phyloP scores from a whole-genome alignment of 2,329 filamentous ascomycete species.

The Fusarium tricinctum region DNA sequence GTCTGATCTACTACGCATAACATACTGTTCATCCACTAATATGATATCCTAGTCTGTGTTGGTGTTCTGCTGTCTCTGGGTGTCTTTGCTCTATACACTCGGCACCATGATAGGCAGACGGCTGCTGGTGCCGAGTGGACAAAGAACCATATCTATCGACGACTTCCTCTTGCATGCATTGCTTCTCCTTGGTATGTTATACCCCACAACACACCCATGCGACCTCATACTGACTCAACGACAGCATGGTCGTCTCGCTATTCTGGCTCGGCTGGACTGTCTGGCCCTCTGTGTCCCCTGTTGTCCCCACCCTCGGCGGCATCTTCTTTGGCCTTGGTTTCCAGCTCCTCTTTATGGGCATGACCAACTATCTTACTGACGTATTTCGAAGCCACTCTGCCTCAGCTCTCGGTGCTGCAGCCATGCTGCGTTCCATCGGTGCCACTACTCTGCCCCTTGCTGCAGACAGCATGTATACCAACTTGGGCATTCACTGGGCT shows the following conservation, averaged over 20 bases:
- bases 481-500: constrained; percentile 55
- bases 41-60: constrained; percentile 41
- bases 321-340: constrained; percentile 60
- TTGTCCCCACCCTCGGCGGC: constrained; percentile 57
- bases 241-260: constrained; percentile 67
- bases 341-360: constrained; percentile 55
- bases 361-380: constrained; percentile 55
- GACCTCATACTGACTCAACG: background rate
- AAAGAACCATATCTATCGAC: constrained; percentile 52
- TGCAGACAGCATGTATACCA: constrained; percentile 51
- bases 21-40: constrained; percentile 1
- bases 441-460: constrained; percentile 54
- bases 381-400: constrained; percentile 53
- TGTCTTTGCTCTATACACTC: constrained; percentile 48
- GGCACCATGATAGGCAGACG: constrained; percentile 48
- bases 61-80: constrained; percentile 45
- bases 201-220: constrained; percentile 34
- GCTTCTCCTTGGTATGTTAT: constrained; percentile 72
- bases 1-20: constrained; percentile 17
- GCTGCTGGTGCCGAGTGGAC: constrained; percentile 51
- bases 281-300: constrained; percentile 51
- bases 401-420: constrained; percentile 54
- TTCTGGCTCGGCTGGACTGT: constrained; percentile 74
- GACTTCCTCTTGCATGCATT: constrained; percentile 64
- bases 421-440: constrained; percentile 53